Conservation (phyloP, 179 eudicot species). For the Heliamphora pulchella region DNA sequence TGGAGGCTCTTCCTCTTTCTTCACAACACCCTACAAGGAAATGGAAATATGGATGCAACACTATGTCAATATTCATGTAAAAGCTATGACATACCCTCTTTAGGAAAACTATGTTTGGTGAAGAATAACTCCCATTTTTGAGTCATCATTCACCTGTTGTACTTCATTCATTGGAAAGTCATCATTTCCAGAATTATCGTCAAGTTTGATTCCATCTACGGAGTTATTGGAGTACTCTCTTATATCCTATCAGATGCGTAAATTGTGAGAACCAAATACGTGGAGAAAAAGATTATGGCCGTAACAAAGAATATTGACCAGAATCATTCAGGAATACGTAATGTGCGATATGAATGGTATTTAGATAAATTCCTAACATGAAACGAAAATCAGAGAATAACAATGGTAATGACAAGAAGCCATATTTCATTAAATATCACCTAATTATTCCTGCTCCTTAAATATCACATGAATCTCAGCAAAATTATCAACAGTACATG, state of each 20-base stretch:
- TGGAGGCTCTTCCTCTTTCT: conserved; percentile 37
- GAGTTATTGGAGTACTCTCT: conserved; percentile 29
- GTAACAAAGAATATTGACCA: background rate
- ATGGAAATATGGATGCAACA: conserved; percentile 1
- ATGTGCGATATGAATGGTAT: background rate
- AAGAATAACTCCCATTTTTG: conserved; percentile 12
- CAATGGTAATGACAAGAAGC: background rate
- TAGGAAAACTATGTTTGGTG: conserved; percentile 2
- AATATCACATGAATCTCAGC: background rate
- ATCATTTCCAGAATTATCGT: conserved; percentile 22
- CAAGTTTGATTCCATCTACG: conserved; percentile 30
- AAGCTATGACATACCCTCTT: background rate
- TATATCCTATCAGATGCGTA: conserved; percentile 36
- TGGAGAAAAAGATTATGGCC: conserved; percentile 9
- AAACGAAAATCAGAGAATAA: background rate
- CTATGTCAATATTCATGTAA: conserved; percentile 3
- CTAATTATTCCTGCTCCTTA: background rate
- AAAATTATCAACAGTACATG: background rate
- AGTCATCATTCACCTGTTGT: conserved; percentile 33
- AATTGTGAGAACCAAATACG: conserved; percentile 14
- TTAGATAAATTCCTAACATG: background rate
- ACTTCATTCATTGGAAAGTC: conserved; percentile 29
- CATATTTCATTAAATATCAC: background rate
- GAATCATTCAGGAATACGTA: background rate
- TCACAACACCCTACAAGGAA: conserved; percentile 18